Evolutionary conservation across 768 basidiomycete genomes (phyloP), one percentile per base, ranked within the genome.

Genomic region (Boletus fagicola): DNA sequence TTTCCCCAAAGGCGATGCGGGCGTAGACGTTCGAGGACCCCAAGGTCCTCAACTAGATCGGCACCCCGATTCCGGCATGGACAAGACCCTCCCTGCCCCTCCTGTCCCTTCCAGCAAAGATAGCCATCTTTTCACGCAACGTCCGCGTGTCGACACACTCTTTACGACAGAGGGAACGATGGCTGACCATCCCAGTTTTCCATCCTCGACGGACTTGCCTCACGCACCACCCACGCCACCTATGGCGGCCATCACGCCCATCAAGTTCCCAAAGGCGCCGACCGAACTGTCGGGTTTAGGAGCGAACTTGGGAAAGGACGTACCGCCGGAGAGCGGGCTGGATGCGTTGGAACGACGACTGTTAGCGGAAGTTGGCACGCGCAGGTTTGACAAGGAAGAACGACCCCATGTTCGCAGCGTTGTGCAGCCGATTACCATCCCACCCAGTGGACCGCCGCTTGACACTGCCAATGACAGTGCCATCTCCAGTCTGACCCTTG

Each of bases 271-370:
- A 11, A 76, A 75, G n/a, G 71, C 71, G 7, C 74, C 67, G 30
- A 60, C 61, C 20, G 69, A 70, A 30, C 24, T 64, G 31, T 66
- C 64, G 1, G 64, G 71, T 20, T 54, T 71, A 20, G 61, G 67
- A 39, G 60, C 63, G 13, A 65, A 65, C 49, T 35, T 61, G 24
- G 64, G 63, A 15, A 66, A 65, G 53, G 57, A 61, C 30, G 62
- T 51, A 11, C 54, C 50, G 5, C 63, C 59, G 42, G 83, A 82
- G 62, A 84, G 77, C 49, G 89, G 89, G 10, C 72, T 92, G 4
- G 89, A 92, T 60, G 89, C 85, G 4, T 73, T 92, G 9, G 90
- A 92, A 66, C 76, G 82, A 48, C 76, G 84, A 51, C 73, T 92
- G 4, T 71, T 87, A 1, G 84, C 82, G 0, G 84, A 91, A 63